phyloP scores from a whole-genome alignment of 73 alveolate species.

The Symbiodinium natans region DNA sequence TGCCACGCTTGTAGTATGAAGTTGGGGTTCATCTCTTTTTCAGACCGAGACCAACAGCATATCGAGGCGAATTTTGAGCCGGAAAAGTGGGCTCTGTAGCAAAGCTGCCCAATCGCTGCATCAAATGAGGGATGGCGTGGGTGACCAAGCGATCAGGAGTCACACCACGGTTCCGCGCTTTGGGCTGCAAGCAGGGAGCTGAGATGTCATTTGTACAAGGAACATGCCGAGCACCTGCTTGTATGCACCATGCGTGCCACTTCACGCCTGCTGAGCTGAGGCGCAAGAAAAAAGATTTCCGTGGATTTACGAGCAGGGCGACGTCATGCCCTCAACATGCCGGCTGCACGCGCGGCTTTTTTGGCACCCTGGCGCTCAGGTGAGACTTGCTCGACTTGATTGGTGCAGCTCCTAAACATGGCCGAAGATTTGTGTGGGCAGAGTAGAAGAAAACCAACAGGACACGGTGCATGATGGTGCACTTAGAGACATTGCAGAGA shows the following conservation, averaged over 20 bases:
- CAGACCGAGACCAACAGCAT: too few relatives aligned
- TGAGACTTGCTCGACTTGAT: conserved; percentile 76
- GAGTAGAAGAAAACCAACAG: neutral
- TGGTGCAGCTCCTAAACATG: conserved; percentile 1
- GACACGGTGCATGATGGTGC: too few relatives aligned
- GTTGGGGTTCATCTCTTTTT: too few relatives aligned
- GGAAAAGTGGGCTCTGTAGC: too few relatives aligned
- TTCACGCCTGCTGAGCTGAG: neutral
- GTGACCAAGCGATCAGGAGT: too few relatives aligned
- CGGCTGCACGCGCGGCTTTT: neutral
- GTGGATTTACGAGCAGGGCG: conserved; percentile 4
- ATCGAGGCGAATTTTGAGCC: too few relatives aligned
- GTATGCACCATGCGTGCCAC: neutral
- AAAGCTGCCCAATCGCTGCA: too few relatives aligned
- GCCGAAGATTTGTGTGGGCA: neutral
- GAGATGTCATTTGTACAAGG: neutral
- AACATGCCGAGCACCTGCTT: neutral
- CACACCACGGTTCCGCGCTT: neutral
- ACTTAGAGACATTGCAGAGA: too few relatives aligned
- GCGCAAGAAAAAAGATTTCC: conserved; percentile 34
- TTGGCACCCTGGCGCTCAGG: neutral
- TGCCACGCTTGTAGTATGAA: too few relatives aligned
- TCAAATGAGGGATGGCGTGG: too few relatives aligned
- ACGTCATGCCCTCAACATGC: neutral
- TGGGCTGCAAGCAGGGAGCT: neutral